Evolutionary conservation across 768 basidiomycete species (phyloP).

Genomic region (Termitomyces heimii): DNA sequence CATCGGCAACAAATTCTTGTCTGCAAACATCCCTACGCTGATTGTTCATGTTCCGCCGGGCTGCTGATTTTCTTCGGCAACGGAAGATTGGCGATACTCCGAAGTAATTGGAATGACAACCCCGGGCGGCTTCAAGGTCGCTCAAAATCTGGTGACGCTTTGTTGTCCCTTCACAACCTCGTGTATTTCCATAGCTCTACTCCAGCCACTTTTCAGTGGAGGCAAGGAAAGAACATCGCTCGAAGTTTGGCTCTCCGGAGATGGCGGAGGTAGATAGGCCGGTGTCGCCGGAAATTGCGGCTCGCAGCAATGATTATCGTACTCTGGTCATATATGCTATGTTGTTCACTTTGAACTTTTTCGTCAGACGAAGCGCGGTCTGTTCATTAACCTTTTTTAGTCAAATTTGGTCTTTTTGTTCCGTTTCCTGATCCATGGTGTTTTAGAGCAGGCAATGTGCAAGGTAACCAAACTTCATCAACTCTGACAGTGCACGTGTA

Average conservation of each 20-base stretch:
- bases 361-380: neutral
- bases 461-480: neutral
- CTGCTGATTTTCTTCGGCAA: neutral
- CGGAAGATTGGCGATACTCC: neutral
- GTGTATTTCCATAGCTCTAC: neutral
- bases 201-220: neutral
- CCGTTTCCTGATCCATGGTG: too few relatives aligned
- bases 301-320: neutral
- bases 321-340: neutral
- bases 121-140: neutral
- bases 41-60: neutral
- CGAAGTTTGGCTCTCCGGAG: neutral
- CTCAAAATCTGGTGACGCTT: neutral
- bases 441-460: neutral
- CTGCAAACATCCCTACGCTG: slow-evolving; percentile 1
- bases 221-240: neutral
- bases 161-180: neutral
- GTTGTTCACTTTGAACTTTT: neutral
- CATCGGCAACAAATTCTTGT: slow-evolving; percentile 1
- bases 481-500: neutral
- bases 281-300: neutral
- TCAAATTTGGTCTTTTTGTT: neutral
- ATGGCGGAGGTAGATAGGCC: neutral
- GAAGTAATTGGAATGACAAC: slow-evolving; percentile 2
- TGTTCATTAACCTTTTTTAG: neutral